Base-by-base conservation (phyloP, 2,329 filamentous ascomycete species). In the Myriosclerotinia scirpicola region DNA sequence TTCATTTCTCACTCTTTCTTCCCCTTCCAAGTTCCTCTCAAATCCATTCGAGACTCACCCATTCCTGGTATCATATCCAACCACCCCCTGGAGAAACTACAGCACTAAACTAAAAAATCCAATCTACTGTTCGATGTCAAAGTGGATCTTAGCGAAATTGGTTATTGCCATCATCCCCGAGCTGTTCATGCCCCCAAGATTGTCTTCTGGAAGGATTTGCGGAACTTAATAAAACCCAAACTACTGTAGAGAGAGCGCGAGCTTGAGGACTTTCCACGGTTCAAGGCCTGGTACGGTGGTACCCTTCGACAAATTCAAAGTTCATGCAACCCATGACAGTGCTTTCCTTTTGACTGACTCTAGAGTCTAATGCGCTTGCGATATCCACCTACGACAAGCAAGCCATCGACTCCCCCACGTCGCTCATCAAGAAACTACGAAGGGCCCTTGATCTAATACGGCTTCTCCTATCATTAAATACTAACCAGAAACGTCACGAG, bases 61-160 rank as follows among this genome's bases (percentile, higher is more conserved):
- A 42, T 30, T 54, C 22, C 56, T 48, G 56, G 56, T 42, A 60
- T 26, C 56, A 22, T 22, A 48, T 60, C 17, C 9, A 20, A 9
- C 7, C n/a, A n/a, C 26, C 34, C 62, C 54, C 42, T 59, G 62
- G 30, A 59, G 42, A 53, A 60, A 60, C 64, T 59, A 65, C 64
- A 34, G 30, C 30, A 34, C 30, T 34, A 34, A 34, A 34, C 30
- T 34, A 42, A 20, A 42, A 61, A 38, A 64, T 64, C 62, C 62
- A 64, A 64, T 64, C 52, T 64, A 64, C 62, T 56, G 42, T 65
- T 65, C 54, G 46, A 65, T 65, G 64, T 60, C 64, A 60, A 65
- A 53, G 65, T 69, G 65, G 67, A 68, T 58, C 59, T 65, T 67
- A 71, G 70, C 70, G 70, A 71, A 69, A 71, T 71, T 71, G 65